Conservation (phyloP, 73 alveolate species). For the Diophrys sp. region DNA sequence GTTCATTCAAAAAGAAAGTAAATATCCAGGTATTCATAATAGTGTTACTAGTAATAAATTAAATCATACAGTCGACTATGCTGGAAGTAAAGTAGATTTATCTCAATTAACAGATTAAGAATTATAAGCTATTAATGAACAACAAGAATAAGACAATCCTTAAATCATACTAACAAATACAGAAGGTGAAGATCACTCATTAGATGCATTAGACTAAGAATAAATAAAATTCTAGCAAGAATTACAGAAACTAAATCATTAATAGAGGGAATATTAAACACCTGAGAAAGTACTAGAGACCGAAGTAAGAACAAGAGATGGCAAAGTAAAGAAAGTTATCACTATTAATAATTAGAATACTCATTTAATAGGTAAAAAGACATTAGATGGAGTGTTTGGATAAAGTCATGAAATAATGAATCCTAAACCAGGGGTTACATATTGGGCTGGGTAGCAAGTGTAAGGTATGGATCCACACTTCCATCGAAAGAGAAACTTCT, state of each 20-base stretch:
- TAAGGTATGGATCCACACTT: neutral
- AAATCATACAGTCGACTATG: too few relatives aligned
- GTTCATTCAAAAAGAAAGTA: neutral
- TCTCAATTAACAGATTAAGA: too few relatives aligned
- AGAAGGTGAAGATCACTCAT: neutral
- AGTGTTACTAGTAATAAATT: neutral
- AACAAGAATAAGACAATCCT: neutral
- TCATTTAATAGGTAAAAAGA: neutral
- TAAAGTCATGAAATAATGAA: neutral
- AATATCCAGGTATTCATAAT: neutral
- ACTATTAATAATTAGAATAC: neutral
- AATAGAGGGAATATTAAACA: neutral
- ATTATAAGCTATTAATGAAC: too few relatives aligned
- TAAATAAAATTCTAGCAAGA: neutral
- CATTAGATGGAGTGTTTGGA: neutral
- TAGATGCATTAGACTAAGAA: neutral
- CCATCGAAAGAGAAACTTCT: neutral
- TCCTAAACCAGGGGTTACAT: neutral
- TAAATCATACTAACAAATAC: neutral
- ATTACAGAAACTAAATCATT: neutral
- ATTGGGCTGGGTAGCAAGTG: neutral
- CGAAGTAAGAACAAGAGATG: neutral
- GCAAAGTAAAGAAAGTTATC: neutral
- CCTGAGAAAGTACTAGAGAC: neutral
- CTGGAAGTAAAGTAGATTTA: too few relatives aligned